Percentiles rank a stretch among this genome's conserved stretches.
phyloP scores from a whole-genome alignment of 139 green algal species.

The Tetratostichococcus sp. region DNA sequence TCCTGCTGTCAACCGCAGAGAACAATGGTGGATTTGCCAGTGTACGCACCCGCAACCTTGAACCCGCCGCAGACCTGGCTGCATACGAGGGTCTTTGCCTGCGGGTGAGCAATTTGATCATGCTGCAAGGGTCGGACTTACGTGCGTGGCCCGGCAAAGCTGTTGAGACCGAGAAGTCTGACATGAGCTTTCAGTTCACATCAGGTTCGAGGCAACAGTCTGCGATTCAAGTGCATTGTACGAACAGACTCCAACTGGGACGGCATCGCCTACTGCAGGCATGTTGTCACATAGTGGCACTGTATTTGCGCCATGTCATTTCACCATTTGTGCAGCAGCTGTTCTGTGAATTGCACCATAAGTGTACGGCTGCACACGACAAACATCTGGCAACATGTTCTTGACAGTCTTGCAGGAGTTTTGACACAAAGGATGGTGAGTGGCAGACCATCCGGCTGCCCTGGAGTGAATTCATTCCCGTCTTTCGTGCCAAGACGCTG shows the following conservation, averaged over 20 bases:
- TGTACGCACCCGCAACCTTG: slow-evolving; percentile 77
- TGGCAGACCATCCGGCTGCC: slow-evolving; percentile 77
- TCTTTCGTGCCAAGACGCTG: slow-evolving; percentile 74
- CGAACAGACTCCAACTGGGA: slow-evolving; percentile 77
- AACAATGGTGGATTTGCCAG: slow-evolving; percentile 91
- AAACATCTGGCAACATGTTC: no score
- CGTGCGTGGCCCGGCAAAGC: no score
- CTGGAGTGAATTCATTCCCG: slow-evolving; percentile 77
- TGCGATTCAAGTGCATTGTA: slow-evolving; percentile 89
- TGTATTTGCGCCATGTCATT: no score
- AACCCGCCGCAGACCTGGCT: slow-evolving; percentile 69
- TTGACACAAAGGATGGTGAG: slow-evolving; percentile 67
- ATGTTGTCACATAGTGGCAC: slow-evolving; percentile 13
- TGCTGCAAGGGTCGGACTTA: no score
- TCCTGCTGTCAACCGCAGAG: slow-evolving; percentile 2
- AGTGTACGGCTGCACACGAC: no score
- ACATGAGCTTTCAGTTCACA: no score
- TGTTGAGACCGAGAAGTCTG: no score
- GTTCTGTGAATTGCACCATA: no score
- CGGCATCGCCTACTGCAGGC: slow-evolving; percentile 69
- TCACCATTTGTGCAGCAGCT: background rate
- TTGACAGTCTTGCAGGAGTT: slow-evolving; percentile 36
- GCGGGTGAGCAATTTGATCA: slow-evolving; percentile 43
- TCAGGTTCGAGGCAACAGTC: slow-evolving; percentile 44
- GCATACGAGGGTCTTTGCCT: slow-evolving; percentile 71